Base-by-base conservation (phyloP, 805 yeast species). In the Lipomyces sp. region DNA sequence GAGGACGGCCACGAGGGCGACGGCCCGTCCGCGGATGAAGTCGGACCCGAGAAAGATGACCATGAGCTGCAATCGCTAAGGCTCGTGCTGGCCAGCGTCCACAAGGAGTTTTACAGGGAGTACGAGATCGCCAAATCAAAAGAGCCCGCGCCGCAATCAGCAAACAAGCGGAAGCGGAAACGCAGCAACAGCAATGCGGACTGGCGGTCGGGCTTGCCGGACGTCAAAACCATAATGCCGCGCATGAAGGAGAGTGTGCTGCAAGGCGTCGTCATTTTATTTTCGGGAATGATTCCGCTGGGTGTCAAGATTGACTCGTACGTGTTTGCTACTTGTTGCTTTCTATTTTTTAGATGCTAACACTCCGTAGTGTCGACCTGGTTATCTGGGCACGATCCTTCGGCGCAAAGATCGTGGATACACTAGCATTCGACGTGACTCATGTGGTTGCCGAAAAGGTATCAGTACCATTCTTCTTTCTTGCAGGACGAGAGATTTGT, bases 361-460 rank as follows among this genome's bases (percentile, higher is more conserved):
- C n/a, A n/a, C n/a, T n/a, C n/a, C n/a, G 24, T 19, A 48, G 56
- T 31, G 93, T 95, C 3, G 96, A 88, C 64, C 86, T 93, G 39
- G 96, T 90, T 1, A 80, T 83, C 21, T 91, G 98, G 97, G 86
- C 91, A 10, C 78, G 79, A 43, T 86, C 90, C 47, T 91, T 91
- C 74, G 98, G 98, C 1, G 97, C 96, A 0, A 74, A 74, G 2
- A 89, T 91, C 6, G 84, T 84, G 1, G 73, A 81, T 2, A 89
- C 86, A 51, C 82, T 85, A 22, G 74, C 78, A 40, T 79, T 80
- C 16, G 71, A 78, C 1, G 90, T 95, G 2, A 93, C 98, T 0
- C 98, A 91, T 67, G 85, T 91, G 2, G 82, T 91, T 16, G 86
- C 96, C 38, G 78, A 53, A 32, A 38, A 52, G 13, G 45, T 42